These are phyloP conservation scores for Pulveroboletus sp. DNA, from an alignment of 768 basidiomycete genomes.

Conservation along the genomic window DNA sequence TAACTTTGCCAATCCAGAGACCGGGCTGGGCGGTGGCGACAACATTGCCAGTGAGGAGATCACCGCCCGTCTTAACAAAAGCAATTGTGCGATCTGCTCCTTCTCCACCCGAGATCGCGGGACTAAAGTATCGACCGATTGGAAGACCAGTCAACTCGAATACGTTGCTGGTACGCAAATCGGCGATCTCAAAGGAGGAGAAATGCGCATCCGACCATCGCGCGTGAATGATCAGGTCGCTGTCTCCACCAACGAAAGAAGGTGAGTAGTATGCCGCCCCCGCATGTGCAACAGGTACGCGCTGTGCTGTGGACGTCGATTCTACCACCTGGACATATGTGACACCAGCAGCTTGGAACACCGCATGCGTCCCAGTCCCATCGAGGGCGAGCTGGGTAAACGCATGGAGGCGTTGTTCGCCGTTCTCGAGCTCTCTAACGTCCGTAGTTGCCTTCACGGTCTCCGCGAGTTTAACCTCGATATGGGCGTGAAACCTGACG, in stretches of 20 bases:
- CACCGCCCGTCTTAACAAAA: slow-evolving; percentile 60
- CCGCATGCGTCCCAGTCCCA: slow-evolving; percentile 45
- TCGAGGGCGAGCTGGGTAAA: slow-evolving; percentile 60
- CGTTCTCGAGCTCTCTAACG: slow-evolving; percentile 49
- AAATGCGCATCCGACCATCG: slow-evolving; percentile 65
- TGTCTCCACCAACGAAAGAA: slow-evolving; percentile 42
- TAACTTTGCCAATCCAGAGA: slow-evolving; percentile 59
- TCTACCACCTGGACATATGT: slow-evolving; percentile 24
- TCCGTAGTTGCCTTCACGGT: slow-evolving; percentile 48
- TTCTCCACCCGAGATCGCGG: slow-evolving; percentile 44
- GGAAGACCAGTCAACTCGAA: slow-evolving; percentile 55
- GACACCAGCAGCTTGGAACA: slow-evolving; percentile 64
- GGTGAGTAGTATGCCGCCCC: slow-evolving; percentile 61
- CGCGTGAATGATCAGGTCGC: slow-evolving; percentile 52
- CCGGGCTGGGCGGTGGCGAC: slow-evolving; percentile 61
- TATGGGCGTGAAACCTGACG: slow-evolving; percentile 57
- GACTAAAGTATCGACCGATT: slow-evolving; percentile 60
- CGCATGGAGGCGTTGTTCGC: slow-evolving; percentile 53
- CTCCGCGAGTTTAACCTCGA: slow-evolving; percentile 61
- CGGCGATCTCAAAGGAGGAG: slow-evolving; percentile 61
- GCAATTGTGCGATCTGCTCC: slow-evolving; percentile 47
- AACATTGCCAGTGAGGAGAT: slow-evolving; percentile 54
- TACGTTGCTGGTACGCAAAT: slow-evolving; percentile 39
- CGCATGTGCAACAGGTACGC: slow-evolving; percentile 44
- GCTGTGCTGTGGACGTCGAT: slow-evolving; percentile 31